Base-by-base conservation (phyloP, 164 flowering plant genomes). In the Aristolochia fimbriata region DNA sequence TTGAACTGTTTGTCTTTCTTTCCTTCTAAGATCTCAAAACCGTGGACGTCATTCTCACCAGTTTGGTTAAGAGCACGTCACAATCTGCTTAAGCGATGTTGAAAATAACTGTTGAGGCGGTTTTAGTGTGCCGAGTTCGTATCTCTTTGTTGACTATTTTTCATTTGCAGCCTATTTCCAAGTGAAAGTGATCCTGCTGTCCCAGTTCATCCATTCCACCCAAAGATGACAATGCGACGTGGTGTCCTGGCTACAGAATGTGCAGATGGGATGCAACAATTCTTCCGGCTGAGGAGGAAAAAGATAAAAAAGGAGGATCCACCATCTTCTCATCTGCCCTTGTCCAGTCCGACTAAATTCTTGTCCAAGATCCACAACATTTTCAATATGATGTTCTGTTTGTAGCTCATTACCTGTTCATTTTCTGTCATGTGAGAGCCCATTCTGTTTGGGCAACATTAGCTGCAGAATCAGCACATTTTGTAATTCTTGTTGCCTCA, bases 171-270 rank as follows among this genome's bases (percentile, higher is more conserved):
- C 61, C 91, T 89, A 58, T 93, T 93, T 57, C 89, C 88, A 64
- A 80, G 80, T 7, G 76, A 69, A 24, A 62, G 55, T 78, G 71
- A 67, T 65, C 43, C 75, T 19, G 68, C 82, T 41, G 80, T 85
- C 52, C 97, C 96, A 9, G 75, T 78, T 51, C 99, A 93, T 64
- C 97, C 99, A 10, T 90, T 93, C 70, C 97, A 93, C 68, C 95
- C 95, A n/a, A 86, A 88, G 2, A 88, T 90, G 74, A 77, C 49
- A 0, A 75, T 93, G 20, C 68, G 91, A 21, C 78, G 95, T 55
- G 91, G 88, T 55, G 74, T 93, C 47, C 61, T 88, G 64, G 77
- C 78, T 41, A 64, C 84, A 57, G 97, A 88, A 55, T 93, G 99
- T 71, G 82, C 90, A 49, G 90, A 89, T 56, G 70, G 59, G 27